Evolutionary conservation across 805 yeast genomes (phyloP).

Genomic region (Saitoella complicata): DNA sequence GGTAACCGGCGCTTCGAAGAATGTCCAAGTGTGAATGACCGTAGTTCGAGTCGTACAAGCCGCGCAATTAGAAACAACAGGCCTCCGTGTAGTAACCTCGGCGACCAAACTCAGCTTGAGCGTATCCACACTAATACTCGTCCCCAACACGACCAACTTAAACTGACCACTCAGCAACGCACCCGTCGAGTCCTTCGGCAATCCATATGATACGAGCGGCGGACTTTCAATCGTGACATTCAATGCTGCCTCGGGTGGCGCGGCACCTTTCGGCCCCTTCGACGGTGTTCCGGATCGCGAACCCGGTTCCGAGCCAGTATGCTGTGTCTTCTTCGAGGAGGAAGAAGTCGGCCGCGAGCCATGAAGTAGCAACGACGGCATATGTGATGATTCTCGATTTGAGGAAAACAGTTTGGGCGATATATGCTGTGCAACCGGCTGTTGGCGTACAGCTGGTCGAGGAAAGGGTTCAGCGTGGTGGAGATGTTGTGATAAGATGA

Average conservation of each 20-base stretch:
- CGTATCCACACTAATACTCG: conserved; percentile 29
- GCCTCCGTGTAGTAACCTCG: conserved; percentile 45
- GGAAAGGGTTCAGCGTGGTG: too few species aligned
- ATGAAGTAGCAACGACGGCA: too few species aligned
- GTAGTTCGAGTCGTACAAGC: conserved; percentile 40
- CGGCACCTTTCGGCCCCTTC: too few species aligned
- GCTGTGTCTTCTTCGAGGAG: too few species aligned
- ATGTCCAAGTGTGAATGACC: conserved; percentile 78
- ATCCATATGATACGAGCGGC: conserved; percentile 74
- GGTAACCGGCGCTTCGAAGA: conserved; percentile 41
- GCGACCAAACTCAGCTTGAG: conserved; percentile 62
- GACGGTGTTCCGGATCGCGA: too few species aligned
- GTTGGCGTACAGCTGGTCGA: too few species aligned
- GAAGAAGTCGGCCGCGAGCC: too few species aligned
- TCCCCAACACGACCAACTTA: conserved; percentile 34
- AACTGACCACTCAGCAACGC: conserved; percentile 71
- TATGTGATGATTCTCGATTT: too few species aligned
- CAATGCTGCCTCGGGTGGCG: conserved; percentile 16
- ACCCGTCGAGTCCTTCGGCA: conserved; percentile 64
- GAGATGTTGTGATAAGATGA: too few species aligned
- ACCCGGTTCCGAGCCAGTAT: too few species aligned
- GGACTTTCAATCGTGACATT: conserved; percentile 70
- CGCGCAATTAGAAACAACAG: conserved; percentile 43
- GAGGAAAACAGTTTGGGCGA: too few species aligned
- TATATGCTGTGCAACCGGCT: too few species aligned